A percentile compares a stretch with the other conserved stretches of the same genome.
These are phyloP conservation scores for Sporothrix euskadiensis DNA, from an alignment of 2,329 filamentous ascomycete genomes.

Conservation along the genomic window DNA sequence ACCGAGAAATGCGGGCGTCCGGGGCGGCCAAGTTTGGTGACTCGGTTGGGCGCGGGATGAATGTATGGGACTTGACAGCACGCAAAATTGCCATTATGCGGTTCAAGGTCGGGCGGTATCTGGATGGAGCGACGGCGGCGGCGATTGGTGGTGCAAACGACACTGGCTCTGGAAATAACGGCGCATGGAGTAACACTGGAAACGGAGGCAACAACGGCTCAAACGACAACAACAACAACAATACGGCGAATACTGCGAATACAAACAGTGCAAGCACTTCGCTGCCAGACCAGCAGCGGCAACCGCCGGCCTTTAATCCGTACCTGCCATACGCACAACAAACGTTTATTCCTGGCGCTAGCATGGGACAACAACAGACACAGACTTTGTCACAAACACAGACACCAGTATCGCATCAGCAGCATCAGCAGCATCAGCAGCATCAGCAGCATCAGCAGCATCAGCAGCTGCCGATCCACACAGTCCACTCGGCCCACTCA, in stretches of 20 bases:
- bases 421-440: not conserved
- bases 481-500: not conserved
- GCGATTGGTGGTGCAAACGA: not conserved
- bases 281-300: not conserved
- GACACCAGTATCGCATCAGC: not conserved
- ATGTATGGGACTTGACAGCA: slow-evolving; percentile 52
- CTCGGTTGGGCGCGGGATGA: slow-evolving; percentile 42
- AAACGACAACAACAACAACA: not conserved
- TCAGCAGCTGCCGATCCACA: slow-evolving; percentile 5
- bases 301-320: not conserved
- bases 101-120: slow-evolving; percentile 50
- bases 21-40: slow-evolving; percentile 34
- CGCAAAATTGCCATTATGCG: slow-evolving; percentile 51
- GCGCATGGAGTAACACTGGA: not conserved
- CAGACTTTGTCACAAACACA: not conserved
- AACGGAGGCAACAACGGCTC: not conserved
- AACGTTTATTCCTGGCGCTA: not conserved
- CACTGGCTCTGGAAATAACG: not conserved
- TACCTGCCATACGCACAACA: slow-evolving; percentile 3
- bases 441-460: slow-evolving; percentile 5
- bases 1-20: slow-evolving; percentile 40
- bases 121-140: slow-evolving; percentile 38
- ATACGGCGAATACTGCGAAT: not conserved
- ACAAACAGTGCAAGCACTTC: not conserved
- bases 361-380: not conserved